Percentiles rank a stretch among this genome's conserved stretches.
Conservation (phyloP, 2,329 filamentous ascomycete genomes). For the Myrmaecium sp. region DNA sequence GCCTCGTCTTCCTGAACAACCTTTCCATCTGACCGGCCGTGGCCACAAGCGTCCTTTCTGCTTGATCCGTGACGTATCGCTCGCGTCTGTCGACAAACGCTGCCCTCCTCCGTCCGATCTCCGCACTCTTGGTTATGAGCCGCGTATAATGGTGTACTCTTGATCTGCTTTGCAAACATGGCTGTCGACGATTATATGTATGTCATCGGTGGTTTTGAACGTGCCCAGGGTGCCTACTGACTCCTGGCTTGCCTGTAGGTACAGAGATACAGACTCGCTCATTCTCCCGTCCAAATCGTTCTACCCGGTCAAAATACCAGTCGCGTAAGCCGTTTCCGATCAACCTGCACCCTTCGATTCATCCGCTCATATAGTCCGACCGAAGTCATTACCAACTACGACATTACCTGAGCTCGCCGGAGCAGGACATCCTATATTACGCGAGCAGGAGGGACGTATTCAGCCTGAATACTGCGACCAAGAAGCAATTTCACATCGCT, state of each 20-base stretch:
- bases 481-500: conserved; percentile 59
- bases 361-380: background rate
- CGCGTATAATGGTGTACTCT: no score
- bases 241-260: conserved; percentile 14
- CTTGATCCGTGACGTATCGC: conserved; percentile 6
- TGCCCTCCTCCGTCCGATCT: conserved; percentile 10
- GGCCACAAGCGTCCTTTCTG: conserved; percentile 1
- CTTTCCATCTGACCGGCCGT: no score
- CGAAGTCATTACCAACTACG: conserved; percentile 84
- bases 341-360: background rate
- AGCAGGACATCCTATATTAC: conserved; percentile 67
- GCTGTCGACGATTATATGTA: conserved; percentile 22
- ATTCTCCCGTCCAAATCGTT: conserved; percentile 27
- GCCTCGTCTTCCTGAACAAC: no score
- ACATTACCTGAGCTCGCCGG: conserved; percentile 70
- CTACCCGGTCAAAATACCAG: conserved; percentile 31
- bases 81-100: conserved; percentile 12
- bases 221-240: no score
- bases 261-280: conserved; percentile 28
- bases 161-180: conserved; percentile 14
- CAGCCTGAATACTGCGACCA: conserved; percentile 43
- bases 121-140: no score
- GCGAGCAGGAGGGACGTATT: conserved; percentile 51
- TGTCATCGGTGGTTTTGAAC: no score
- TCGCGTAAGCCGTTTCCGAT: conserved; percentile 26